Evolutionary conservation across 495 filamentous ascomycete genomes (phyloP), one percentile per base, ranked within the genome.

Genomic region (Penicillium pulvis): DNA sequence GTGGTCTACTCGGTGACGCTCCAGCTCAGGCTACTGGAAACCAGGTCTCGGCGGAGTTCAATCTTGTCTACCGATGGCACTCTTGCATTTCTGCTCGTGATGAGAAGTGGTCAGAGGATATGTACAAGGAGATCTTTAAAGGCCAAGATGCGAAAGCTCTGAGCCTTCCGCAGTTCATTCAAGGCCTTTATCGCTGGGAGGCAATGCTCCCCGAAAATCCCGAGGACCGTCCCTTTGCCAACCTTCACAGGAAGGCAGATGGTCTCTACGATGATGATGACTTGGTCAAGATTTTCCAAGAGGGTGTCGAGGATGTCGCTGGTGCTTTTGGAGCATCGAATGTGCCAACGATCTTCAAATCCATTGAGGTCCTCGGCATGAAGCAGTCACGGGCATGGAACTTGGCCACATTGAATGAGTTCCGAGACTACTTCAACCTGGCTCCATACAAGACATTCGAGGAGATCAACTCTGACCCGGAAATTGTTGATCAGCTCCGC

Each of bases 321-420:
- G 63, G 78, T 62, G 80, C 83, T 0, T 88, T 85, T 61, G 92
- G 92, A 4, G 87, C 87, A 3, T 85, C 86, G 7, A 87, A 90
- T 60, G 88, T 95, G 0, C 92, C 92, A 0, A 72, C 76, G 12
- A 79, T 89, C 43, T 81, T 97, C 77, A 83, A 83, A 49, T 82
- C 84, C 12, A 80, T 96, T 16, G 92, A 97, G 67, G 88, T 93
- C 44, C 80, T 97, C 0, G 91, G 92, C 36, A 96, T 97, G 55
- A 82, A 91, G 61, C 91, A 95, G 61, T 87, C 88, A 3, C 85
- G 92, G 10, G 80, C 83, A 19, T 96, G 92, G 92, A 90, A 91
- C 59, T 65, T 92, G 23, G 88, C 88, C 1, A 87, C 89, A 3
- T 75, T 97, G 52, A 97, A 97, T 69, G 92, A 97, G 70, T 93